Conservation (phyloP, 306 rosid species). For the Hippophae gyantsensis region DNA sequence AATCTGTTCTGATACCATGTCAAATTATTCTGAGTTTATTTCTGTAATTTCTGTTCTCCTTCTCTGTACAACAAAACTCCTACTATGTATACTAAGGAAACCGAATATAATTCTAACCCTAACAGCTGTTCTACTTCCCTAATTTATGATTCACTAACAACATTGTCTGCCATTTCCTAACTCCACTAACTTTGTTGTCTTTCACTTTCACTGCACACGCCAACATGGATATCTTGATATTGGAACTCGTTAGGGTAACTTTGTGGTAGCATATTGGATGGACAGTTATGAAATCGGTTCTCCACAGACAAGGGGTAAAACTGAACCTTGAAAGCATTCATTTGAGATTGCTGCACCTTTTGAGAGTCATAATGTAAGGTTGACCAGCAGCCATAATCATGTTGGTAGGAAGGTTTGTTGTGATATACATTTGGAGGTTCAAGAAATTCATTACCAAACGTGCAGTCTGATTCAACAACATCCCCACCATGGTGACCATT, state of each 20-base stretch:
- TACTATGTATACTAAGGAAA: too few relatives aligned
- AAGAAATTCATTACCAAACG: constrained; percentile 43
- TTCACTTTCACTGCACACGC: too few relatives aligned
- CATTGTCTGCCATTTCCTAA: too few relatives aligned
- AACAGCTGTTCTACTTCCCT: too few relatives aligned
- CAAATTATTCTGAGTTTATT: too few relatives aligned
- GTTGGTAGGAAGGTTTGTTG: constrained; percentile 46
- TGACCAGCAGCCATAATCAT: constrained; percentile 51
- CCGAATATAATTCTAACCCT: too few relatives aligned
- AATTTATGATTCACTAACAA: too few relatives aligned
- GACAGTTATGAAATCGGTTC: constrained; percentile 49
- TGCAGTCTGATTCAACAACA: constrained; percentile 34
- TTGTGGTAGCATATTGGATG: constrained; percentile 54
- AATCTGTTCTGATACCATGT: too few relatives aligned
- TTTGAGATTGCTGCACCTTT: constrained; percentile 64
- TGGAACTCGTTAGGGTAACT: constrained; percentile 51
- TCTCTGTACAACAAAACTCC: too few relatives aligned
- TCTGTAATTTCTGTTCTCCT: too few relatives aligned
- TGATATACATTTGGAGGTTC: constrained; percentile 55
- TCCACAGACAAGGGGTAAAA: constrained; percentile 51
- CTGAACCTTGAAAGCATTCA: constrained; percentile 61
- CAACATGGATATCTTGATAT: constrained; percentile 75
- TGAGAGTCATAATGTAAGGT: constrained; percentile 56
- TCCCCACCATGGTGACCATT: constrained; percentile 41
- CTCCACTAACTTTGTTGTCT: too few relatives aligned